Base-by-base conservation (phyloP, 768 basidiomycete genomes). In the Kondoa malvinella region DNA sequence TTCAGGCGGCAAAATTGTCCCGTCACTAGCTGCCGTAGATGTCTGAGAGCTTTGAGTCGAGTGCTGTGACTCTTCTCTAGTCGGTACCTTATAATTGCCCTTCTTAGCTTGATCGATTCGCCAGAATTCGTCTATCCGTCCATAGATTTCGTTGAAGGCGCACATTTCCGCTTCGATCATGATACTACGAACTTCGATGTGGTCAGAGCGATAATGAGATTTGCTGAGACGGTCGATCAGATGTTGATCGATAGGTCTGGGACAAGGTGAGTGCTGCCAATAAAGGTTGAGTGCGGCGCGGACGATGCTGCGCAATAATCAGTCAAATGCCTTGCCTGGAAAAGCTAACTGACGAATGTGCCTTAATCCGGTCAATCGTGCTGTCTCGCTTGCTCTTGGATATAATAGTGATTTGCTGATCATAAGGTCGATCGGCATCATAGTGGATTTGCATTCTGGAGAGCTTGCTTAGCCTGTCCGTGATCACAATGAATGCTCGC, bases 91-190 rank as follows among this genome's bases (percentile, higher is more conserved):
- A 59, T 17, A 59, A 29, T 34, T 17, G 27, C 57, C 32, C 25
- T 8, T 21, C 34, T 69, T 68, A 67, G 69, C 16, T 17, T 57
- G 0, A n/a, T 56, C 21, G 69, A 61, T 21, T 31, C 62, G 25
- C 67, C 71, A 79, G 79, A 75, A 77, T 85, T 90, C 89, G 72
- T 90, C 89, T 63, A 94, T 83, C 29, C 79, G 74, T 12, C 79
- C 68, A 25, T 77, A 75, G 1, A 75, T 76, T 30, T 85, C 86
- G 40, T 86, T 82, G 75, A 83, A 94, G 0, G 88, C 86, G 3
- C 94, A 86, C 85, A 94, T 89, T 77, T 96, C 92, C 1, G 90
- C 91, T 74, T 96, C 92, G 0, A 87, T 72, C 4, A 84, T 78
- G 31, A 81, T 71, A 16, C 76, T 78, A 1, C 66, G 59, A 16